Conservation (phyloP, 805 yeast genomes). For the Clavispora santaluciae region DNA sequence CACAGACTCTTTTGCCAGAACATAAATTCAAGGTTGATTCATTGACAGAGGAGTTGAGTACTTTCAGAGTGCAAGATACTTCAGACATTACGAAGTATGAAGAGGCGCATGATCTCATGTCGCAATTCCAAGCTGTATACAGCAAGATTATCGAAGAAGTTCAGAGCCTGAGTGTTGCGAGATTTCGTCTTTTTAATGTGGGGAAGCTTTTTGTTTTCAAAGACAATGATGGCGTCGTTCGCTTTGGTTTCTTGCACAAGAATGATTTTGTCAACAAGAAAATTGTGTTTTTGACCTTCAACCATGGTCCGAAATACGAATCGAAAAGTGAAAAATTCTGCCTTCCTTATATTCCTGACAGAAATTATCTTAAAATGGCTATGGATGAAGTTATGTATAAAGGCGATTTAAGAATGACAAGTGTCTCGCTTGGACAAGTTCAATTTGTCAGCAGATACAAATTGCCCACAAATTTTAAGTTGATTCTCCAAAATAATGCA, state of each 20-base stretch:
- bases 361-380: slow-evolving; percentile 28
- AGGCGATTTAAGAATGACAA: slow-evolving; percentile 31
- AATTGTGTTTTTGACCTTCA: slow-evolving; percentile 41
- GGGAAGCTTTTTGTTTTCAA: slow-evolving; percentile 61
- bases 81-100: slow-evolving; percentile 40
- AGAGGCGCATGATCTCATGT: slow-evolving; percentile 39
- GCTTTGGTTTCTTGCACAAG: slow-evolving; percentile 54
- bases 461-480: slow-evolving; percentile 28
- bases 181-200: slow-evolving; percentile 39
- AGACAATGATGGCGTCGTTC: slow-evolving; percentile 37
- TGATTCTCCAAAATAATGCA: slow-evolving; percentile 31
- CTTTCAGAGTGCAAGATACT: slow-evolving; percentile 30
- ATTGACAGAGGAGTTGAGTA: slow-evolving; percentile 43
- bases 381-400: slow-evolving; percentile 32
- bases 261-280: slow-evolving; percentile 27
- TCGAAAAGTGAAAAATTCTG: slow-evolving; percentile 17
- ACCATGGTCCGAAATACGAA: slow-evolving; percentile 35
- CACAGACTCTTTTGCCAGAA: slow-evolving; percentile 82
- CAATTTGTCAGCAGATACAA: slow-evolving; percentile 40
- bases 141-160: slow-evolving; percentile 44
- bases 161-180: slow-evolving; percentile 43
- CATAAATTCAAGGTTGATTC: slow-evolving; percentile 63
- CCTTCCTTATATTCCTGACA: slow-evolving; percentile 36
- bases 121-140: slow-evolving; percentile 42
- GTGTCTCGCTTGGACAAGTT: slow-evolving; percentile 38